A percentile compares a stretch with the other conserved stretches of the same genome.
phyloP scores from a whole-genome alignment of 2,329 filamentous ascomycete genomes.

The Davidsoniella virescens region DNA sequence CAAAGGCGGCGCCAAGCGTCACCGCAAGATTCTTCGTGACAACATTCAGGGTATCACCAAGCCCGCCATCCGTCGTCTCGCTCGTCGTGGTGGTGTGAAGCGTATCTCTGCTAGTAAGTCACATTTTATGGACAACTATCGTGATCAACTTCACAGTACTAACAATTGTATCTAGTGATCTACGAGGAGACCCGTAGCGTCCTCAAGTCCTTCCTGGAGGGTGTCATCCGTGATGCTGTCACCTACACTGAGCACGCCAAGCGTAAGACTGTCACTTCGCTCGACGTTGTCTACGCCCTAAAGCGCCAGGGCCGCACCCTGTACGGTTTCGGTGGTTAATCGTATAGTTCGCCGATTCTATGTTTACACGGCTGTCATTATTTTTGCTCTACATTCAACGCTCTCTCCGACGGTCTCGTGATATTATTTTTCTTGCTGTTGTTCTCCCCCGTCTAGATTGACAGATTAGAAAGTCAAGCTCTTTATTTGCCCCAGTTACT shows the following conservation, averaged over 20 bases:
- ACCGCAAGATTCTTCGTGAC: conserved; percentile 98
- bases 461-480: conserved; percentile 14
- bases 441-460: background rate
- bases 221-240: conserved; percentile 60
- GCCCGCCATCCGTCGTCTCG: conserved; percentile 95
- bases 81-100: conserved; percentile 98
- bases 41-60: conserved; percentile 99
- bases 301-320: conserved; percentile 61
- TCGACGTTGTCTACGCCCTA: conserved; percentile 51
- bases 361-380: background rate
- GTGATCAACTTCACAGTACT: background rate
- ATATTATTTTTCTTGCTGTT: conserved; percentile 12
- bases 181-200: conserved; percentile 67
- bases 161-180: conserved; percentile 33
- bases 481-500: conserved; percentile 1
- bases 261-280: conserved; percentile 62
- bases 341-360: conserved; percentile 1
- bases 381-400: background rate
- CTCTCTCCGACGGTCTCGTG: background rate
- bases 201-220: conserved; percentile 63
- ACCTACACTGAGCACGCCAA: conserved; percentile 70
- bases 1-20: conserved; percentile 96
- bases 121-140: background rate
- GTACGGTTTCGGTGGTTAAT: conserved; percentile 81
- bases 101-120: conserved; percentile 71